Evolutionary conservation across 2,329 filamentous ascomycete genomes (phyloP), one percentile per base, ranked within the genome.

Genomic region (Neoarthrinium moseri): DNA sequence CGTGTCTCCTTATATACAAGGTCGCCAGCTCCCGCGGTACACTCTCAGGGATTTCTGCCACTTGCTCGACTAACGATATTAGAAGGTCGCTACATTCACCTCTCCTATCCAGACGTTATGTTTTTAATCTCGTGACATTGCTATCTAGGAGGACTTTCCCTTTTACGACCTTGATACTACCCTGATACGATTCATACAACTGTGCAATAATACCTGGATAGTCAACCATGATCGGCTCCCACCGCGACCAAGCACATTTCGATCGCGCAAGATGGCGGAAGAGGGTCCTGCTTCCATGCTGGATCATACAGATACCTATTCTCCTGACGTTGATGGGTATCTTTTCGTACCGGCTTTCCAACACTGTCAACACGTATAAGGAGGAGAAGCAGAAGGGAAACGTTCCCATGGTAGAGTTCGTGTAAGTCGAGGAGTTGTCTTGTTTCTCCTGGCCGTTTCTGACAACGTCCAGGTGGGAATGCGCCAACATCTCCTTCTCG

Each of bases 191-290:
- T n/a, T n/a, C n/a, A n/a, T n/a, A n/a, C n/a, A n/a, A n/a, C n/a
- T n/a, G n/a, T n/a, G n/a, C n/a, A n/a, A n/a, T n/a, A n/a, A n/a
- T n/a, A n/a, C n/a, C n/a, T n/a, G n/a, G n/a, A 30, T 8, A 33
- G n/a, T 36, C 34, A 35, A 48, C 20, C 42, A 66, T 61, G 53
- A 66, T 70, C 57, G 70, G 65, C 37, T 68, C 62, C 34, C 73
- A 78, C 49, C 68, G 74, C 51, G 68, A 77, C 27, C 74, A 80
- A 51, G 73, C 73, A 22, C 72, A 78, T 48, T 81, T 78, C 51
- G 68, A 69, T 46, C 70, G 75, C 23, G 72, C 78, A 13, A 66
- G 67, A 58, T 82, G 79, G 79, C 68, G 69, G 43, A 64, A 71
- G 46, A 55, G 55, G 36, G 43, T 81, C 4, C 61, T 83, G 21